Evolutionary conservation across 2,329 filamentous ascomycete species (phyloP).

Genomic region (Ceratocystis lukuohia): DNA sequence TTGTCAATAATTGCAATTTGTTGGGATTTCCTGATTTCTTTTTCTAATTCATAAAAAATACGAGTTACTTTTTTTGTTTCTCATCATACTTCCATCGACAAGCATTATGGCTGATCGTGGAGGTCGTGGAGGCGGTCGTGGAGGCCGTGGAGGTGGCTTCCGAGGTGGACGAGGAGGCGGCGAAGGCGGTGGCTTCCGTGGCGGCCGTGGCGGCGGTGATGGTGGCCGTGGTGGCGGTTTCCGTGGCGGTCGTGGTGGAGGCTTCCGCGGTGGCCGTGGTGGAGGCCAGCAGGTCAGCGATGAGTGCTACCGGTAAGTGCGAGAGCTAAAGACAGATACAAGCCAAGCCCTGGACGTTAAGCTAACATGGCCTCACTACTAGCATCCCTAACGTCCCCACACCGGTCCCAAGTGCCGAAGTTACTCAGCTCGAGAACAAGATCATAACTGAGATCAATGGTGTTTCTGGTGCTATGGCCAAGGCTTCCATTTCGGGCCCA

Average conservation of each 20-base stretch:
- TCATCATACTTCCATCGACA: background rate
- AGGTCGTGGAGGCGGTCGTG: constrained; percentile 14
- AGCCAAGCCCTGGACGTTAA: background rate
- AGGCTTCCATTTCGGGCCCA: constrained; percentile 22
- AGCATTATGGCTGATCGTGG: constrained; percentile 17
- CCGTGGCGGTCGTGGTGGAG: constrained; percentile 21
- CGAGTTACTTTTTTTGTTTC: background rate
- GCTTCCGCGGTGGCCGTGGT: constrained; percentile 20
- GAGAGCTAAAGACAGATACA: background rate
- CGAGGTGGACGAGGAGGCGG: constrained; percentile 21
- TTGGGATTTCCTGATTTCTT: background rate
- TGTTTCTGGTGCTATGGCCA: constrained; percentile 20
- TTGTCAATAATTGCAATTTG: background rate
- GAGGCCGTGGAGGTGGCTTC: constrained; percentile 19
- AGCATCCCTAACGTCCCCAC: constrained; percentile 17
- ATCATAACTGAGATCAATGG: constrained; percentile 24
- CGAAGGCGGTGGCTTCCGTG: constrained; percentile 21
- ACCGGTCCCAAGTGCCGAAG: constrained; percentile 23
- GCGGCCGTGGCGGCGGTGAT: constrained; percentile 20
- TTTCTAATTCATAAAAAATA: background rate
- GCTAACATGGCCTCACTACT: constrained; percentile 12
- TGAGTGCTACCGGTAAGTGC: constrained; percentile 21
- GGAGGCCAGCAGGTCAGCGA: constrained; percentile 22
- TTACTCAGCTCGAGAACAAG: constrained; percentile 31
- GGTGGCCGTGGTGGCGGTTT: constrained; percentile 22